Evolutionary conservation across 2,329 filamentous ascomycete species (phyloP).

Genomic region (Ascochyta clinopodiicola): DNA sequence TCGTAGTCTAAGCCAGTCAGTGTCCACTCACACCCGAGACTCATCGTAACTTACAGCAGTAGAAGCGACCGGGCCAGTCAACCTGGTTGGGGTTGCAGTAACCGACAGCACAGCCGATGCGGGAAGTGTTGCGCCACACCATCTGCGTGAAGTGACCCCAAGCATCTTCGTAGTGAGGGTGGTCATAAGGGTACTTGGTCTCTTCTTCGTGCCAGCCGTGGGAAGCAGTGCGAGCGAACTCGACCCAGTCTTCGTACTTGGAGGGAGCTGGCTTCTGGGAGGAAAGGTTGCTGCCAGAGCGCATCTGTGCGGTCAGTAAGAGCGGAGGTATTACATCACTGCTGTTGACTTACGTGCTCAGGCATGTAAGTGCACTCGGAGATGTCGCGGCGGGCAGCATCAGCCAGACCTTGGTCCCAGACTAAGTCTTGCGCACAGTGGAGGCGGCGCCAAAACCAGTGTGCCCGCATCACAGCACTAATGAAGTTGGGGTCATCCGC

Average conservation of each 20-base stretch:
- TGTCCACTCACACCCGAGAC: background rate
- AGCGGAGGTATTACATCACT: background rate
- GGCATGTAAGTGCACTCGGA: constrained; percentile 32
- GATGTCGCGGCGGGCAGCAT: constrained; percentile 34
- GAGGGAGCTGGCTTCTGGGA: constrained; percentile 31
- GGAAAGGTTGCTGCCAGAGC: constrained; percentile 44
- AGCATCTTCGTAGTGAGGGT: constrained; percentile 35
- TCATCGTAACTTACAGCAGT: constrained; percentile 42
- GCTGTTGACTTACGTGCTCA: constrained; percentile 33
- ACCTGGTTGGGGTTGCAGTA: constrained; percentile 30
- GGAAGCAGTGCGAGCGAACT: constrained; percentile 35
- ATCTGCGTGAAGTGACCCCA: constrained; percentile 50
- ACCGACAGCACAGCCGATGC: constrained; percentile 45
- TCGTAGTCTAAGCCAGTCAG: constrained; percentile 41
- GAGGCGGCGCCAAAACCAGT: constrained; percentile 46
- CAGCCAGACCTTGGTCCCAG: constrained; percentile 40
- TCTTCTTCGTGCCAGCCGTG: constrained; percentile 49
- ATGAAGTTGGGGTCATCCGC: constrained; percentile 41
- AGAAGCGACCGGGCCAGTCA: constrained; percentile 40
- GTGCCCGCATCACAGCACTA: constrained; percentile 41
- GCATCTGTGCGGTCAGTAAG: constrained; percentile 30
- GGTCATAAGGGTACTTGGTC: constrained; percentile 43
- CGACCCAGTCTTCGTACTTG: constrained; percentile 36
- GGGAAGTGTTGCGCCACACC: constrained; percentile 47
- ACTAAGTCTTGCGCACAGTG: constrained; percentile 46